Base-by-base conservation (phyloP, 352 stramenopile species). In the Vaucheria bursata region DNA sequence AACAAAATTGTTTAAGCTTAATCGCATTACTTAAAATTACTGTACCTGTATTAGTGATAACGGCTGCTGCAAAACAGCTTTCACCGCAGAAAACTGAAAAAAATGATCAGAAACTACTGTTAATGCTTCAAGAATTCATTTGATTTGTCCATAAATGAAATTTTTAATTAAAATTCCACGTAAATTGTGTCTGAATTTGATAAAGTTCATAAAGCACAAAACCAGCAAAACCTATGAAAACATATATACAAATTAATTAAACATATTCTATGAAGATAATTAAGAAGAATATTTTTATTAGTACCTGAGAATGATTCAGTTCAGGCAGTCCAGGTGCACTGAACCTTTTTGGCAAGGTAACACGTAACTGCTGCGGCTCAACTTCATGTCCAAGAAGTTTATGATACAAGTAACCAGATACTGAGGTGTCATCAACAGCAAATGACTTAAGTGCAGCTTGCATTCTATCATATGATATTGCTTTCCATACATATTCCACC, bases 401-500 rank as follows among this genome's bases (percentile, higher is more conserved):
- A 87, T 99, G 94, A 86, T 99, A 99, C 78, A 99, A 89, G 85
- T 99, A 99, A 12, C 95, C 95, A 0, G 93, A 98, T 0, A 99
- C 88, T 76, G 91, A 97, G 18, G 93, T 97, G 80, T 99, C 95
- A 83, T 99, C 95, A 70, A 98, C 93, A 0, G 95, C 95, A 87
- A 99, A 98, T 0, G 91, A 97, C 86, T 98, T 98, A 73, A 99
- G 88, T 25, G 96, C 95, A 18, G 92, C 92, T 83, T 98, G 95
- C 96, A 99, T 99, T 8, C 97, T 89, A 83, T 99, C 95, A 80
- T 98, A 99, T 12, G 93, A 97, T 8, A 94, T 98, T 12, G 88
- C 91, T 80, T 99, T 99, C 97, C 97, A 99, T 79, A 99, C 94
- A 87, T 98, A 99, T 67, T 98, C 93, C 12, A 99, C 91, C 77